phyloP scores from a whole-genome alignment of 257 asterid species.

The Solanum sitiens region DNA sequence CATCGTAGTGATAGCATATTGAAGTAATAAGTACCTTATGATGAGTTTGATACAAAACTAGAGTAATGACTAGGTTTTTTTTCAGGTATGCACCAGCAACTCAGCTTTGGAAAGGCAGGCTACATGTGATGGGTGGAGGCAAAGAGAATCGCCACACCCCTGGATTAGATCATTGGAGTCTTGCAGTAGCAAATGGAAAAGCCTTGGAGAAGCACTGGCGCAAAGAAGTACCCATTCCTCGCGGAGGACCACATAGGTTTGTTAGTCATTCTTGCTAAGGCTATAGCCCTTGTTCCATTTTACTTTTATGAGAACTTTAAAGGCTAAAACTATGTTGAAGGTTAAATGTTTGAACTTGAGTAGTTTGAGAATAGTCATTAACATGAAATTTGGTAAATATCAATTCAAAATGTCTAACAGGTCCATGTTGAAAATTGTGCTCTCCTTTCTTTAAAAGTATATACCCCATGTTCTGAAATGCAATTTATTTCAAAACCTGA shows the following conservation, averaged over 20 bases:
- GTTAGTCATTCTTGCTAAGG: not conserved
- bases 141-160: constrained; percentile 76
- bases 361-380: not conserved
- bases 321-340: not conserved
- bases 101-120: constrained; percentile 70
- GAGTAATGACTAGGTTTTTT: not conserved
- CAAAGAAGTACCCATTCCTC: constrained; percentile 51
- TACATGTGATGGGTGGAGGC: constrained; percentile 80
- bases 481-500: not conserved
- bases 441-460: not conserved
- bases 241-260: constrained; percentile 76
- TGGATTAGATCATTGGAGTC: constrained; percentile 63
- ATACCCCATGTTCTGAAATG: not conserved
- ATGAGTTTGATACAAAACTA: not conserved
- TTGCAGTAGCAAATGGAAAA: constrained; percentile 57
- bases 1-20: not conserved
- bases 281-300: not conserved
- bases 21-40: not conserved
- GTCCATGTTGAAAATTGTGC: not conserved
- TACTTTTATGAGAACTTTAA: not conserved
- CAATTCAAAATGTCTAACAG: not conserved
- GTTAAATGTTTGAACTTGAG: not conserved
- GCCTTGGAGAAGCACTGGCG: constrained; percentile 55
- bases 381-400: not conserved
- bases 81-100: constrained; percentile 86